Evolutionary conservation across 2,329 filamentous ascomycete genomes (phyloP).

Genomic region (Pseudovirgaria hyperparasitica): DNA sequence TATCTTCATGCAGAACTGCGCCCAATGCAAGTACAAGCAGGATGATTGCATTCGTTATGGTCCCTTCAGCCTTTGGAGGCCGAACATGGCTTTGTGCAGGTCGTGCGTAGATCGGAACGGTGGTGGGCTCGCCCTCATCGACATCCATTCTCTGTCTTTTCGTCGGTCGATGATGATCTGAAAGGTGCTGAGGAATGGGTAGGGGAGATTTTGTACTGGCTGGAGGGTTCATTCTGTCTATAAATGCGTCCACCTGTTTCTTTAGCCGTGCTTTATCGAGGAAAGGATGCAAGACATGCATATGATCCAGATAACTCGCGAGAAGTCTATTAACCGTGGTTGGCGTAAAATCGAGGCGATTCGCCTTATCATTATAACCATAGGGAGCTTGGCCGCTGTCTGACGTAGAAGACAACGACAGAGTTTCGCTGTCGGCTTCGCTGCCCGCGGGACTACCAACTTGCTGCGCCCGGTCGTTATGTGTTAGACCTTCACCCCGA

Average conservation of each 20-base stretch:
- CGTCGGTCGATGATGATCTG: conserved; percentile 56
- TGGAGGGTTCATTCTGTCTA: conserved; percentile 20
- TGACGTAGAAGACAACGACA: no score
- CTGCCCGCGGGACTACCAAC: conserved; percentile 20
- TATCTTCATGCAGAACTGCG: conserved; percentile 54
- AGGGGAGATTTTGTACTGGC: no score
- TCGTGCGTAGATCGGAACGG: no score
- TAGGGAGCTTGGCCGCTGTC: conserved; percentile 25
- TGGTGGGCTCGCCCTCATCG: no score
- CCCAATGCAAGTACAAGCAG: conserved; percentile 76
- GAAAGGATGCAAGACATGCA: conserved; percentile 53
- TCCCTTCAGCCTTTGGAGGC: no score
- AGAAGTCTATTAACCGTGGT: conserved; percentile 38
- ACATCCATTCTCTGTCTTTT: no score
- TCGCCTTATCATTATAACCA: conserved; percentile 39
- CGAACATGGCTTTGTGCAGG: no score
- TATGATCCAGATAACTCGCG: conserved; percentile 44
- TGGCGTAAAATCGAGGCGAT: conserved; percentile 40
- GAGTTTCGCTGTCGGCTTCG: no score
- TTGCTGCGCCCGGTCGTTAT: conserved; percentile 34
- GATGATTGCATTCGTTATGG: conserved; percentile 77
- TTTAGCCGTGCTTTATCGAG: conserved; percentile 42
- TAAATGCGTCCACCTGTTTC: no score
- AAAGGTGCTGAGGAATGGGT: no score
- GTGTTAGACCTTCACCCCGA: conserved; percentile 60